Evolutionary conservation across 352 stramenopile genomes (phyloP).

Genomic region (Globisporangium nunn): DNA sequence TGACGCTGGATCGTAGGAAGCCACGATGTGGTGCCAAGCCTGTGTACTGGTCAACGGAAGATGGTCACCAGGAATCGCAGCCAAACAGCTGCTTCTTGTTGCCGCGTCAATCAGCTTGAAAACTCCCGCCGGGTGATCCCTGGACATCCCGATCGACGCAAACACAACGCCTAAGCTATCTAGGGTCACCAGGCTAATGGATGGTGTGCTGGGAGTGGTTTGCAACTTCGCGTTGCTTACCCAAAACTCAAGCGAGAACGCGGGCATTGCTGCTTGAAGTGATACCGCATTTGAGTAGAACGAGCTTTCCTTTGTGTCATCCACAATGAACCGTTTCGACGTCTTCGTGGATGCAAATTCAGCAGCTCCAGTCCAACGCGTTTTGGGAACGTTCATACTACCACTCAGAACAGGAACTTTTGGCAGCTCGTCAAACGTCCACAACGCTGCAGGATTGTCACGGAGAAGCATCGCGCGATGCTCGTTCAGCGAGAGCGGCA

Average conservation of each 20-base stretch:
- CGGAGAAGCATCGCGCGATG: constrained; percentile 42
- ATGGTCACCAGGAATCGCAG: constrained; percentile 1
- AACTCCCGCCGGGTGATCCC: not conserved
- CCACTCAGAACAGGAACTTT: constrained; percentile 18
- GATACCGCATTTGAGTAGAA: constrained; percentile 48
- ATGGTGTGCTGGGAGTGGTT: not conserved
- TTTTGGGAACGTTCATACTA: not conserved
- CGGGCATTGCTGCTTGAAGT: constrained; percentile 33
- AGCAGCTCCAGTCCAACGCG: constrained; percentile 3
- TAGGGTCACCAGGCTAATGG: constrained; percentile 10
- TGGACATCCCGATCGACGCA: constrained; percentile 4
- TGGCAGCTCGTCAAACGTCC: constrained; percentile 39
- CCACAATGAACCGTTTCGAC: constrained; percentile 26
- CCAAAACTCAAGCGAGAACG: constrained; percentile 70
- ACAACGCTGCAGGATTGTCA: constrained; percentile 55
- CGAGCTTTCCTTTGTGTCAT: constrained; percentile 35
- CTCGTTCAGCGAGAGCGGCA: constrained; percentile 46
- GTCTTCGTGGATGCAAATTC: constrained; percentile 7
- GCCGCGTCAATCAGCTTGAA: constrained; percentile 24
- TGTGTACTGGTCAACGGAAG: not conserved
- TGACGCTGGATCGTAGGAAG: constrained; percentile 42
- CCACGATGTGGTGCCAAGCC: constrained; percentile 48
- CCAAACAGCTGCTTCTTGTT: constrained; percentile 12
- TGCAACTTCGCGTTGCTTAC: not conserved
- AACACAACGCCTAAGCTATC: constrained; percentile 6